Evolutionary conservation across 257 asterid species (phyloP).

Genomic region (Ajuga chamaepitys): DNA sequence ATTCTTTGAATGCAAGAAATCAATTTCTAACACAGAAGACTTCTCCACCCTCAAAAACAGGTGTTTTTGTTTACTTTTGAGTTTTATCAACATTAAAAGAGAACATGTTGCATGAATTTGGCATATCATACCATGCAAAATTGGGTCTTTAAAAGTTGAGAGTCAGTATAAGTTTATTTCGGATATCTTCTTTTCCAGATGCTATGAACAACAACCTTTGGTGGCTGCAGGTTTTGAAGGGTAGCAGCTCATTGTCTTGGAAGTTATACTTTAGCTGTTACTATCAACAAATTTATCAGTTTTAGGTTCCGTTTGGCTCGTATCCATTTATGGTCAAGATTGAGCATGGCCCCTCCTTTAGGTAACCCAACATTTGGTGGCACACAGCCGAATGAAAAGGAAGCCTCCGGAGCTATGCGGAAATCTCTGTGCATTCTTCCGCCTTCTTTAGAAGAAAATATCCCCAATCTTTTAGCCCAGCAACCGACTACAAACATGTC

Average conservation of each 20-base stretch:
- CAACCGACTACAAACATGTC: conserved; percentile 21
- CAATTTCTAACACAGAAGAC: neutral
- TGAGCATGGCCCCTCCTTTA: conserved; percentile 36
- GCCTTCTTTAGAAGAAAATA: conserved; percentile 33
- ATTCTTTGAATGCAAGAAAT: neutral
- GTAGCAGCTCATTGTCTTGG: neutral
- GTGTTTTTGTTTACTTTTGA: neutral
- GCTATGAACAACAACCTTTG: neutral
- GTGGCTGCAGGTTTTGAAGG: neutral
- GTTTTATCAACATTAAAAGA: neutral
- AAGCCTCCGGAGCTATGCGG: conserved; percentile 31
- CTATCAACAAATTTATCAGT: neutral
- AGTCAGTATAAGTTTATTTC: neutral
- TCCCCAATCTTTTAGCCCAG: conserved; percentile 31
- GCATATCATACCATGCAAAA: neutral
- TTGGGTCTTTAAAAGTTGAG: neutral
- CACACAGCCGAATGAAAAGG: conserved; percentile 30
- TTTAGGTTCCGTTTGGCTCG: neutral
- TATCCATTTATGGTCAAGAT: conserved; percentile 26
- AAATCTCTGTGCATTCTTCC: conserved; percentile 34
- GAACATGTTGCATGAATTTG: neutral
- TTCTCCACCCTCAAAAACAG: neutral
- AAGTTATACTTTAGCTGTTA: conserved; percentile 6
- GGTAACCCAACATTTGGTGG: conserved; percentile 30
- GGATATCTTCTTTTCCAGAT: conserved; percentile 13